A percentile compares a stretch with the other conserved stretches of the same genome.
phyloP scores from a whole-genome alignment of 495 filamentous ascomycete genomes.

The Xylona heveae region DNA sequence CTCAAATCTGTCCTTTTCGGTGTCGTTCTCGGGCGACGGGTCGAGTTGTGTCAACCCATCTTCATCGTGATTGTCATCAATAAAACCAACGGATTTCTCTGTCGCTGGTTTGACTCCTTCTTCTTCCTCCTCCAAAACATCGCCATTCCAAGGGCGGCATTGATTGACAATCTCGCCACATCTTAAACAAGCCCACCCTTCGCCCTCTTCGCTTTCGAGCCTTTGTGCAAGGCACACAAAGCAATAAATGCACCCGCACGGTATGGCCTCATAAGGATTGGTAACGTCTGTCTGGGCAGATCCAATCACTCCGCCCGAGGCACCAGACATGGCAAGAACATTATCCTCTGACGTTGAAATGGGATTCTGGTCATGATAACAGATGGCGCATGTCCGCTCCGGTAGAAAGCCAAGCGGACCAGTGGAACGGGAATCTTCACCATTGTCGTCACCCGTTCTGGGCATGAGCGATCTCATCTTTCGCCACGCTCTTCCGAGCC shows the following conservation, averaged over 20 bases:
- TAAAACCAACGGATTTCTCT: conserved; percentile 50
- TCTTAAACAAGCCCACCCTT: conserved; percentile 86
- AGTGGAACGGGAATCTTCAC: not conserved
- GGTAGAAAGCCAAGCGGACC: conserved; percentile 75
- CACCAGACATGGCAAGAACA: conserved; percentile 25
- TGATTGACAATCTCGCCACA: conserved; percentile 74
- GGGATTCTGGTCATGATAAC: conserved; percentile 80
- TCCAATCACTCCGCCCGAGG: conserved; percentile 53
- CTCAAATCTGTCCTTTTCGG: not conserved
- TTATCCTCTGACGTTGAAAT: conserved; percentile 24
- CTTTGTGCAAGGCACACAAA: conserved; percentile 89
- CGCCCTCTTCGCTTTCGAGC: conserved; percentile 80
- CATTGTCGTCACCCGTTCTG: conserved; percentile 11
- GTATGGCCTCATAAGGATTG: conserved; percentile 83
- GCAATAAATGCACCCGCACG: conserved; percentile 87
- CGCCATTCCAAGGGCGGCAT: conserved; percentile 83
- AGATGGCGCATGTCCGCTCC: conserved; percentile 93
- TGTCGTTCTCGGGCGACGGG: conserved; percentile 2
- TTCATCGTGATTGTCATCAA: conserved; percentile 24
- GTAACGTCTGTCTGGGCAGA: conserved; percentile 88
- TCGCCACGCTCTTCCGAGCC: conserved; percentile 66
- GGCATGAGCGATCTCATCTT: conserved; percentile 45
- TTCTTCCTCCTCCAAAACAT: conserved; percentile 41
- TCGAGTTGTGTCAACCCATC: conserved; percentile 3
- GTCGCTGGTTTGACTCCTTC: conserved; percentile 26